Percentiles rank a stretch among this genome's conserved stretches.
Conservation (phyloP, 306 rosid species). For the Oxytropis ochrocephala region DNA sequence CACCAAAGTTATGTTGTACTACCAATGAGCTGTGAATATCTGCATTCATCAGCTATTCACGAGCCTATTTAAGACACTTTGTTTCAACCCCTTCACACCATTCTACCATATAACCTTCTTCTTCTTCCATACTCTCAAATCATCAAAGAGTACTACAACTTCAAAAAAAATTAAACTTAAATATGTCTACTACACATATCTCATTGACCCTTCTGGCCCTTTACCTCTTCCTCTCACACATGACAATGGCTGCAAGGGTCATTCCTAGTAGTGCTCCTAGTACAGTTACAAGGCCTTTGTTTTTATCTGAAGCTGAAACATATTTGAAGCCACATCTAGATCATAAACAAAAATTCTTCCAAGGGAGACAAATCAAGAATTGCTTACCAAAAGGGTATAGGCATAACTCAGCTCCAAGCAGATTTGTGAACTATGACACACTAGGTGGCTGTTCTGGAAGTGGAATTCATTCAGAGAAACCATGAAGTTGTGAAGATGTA, state of each 20-base stretch:
- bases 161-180: background rate
- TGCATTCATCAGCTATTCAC: slow-evolving; percentile 52
- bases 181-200: slow-evolving; percentile 34
- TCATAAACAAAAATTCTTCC: slow-evolving; percentile 32
- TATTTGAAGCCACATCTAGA: slow-evolving; percentile 29
- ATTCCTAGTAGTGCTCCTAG: slow-evolving; percentile 78
- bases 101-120: slow-evolving; percentile 26
- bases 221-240: slow-evolving; percentile 27
- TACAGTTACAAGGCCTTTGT: slow-evolving; percentile 55
- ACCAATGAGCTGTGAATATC: slow-evolving; percentile 35
- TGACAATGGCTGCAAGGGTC: slow-evolving; percentile 43
- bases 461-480: slow-evolving; percentile 27
- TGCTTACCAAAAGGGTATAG: slow-evolving; percentile 77
- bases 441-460: slow-evolving; percentile 44
- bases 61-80: slow-evolving; percentile 59
- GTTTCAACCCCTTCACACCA: slow-evolving; percentile 17
- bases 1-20: slow-evolving; percentile 26
- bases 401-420: slow-evolving; percentile 75
- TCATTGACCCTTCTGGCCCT: slow-evolving; percentile 18
- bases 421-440: slow-evolving; percentile 53
- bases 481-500: slow-evolving; percentile 38
- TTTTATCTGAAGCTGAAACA: slow-evolving; percentile 32
- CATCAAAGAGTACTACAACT: background rate
- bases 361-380: slow-evolving; percentile 38
- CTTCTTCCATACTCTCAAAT: slow-evolving; percentile 6